Base-by-base conservation (phyloP, 768 basidiomycete species). In the Pleurotus tuoliensis region DNA sequence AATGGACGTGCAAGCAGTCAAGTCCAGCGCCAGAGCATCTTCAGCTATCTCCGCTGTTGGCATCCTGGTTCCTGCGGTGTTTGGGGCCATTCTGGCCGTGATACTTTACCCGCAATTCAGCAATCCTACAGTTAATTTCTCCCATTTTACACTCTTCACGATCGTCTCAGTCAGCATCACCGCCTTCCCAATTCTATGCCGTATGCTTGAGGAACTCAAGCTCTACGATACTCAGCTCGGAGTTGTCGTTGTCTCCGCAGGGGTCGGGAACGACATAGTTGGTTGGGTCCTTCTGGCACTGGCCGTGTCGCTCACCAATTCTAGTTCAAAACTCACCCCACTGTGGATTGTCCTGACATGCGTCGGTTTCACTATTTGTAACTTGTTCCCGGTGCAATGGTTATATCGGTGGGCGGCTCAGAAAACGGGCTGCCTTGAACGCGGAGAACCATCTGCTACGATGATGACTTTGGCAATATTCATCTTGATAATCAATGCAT, bases 131-230 rank as follows among this genome's bases (percentile, higher is more conserved):
- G 76, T 79, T 57, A 70, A 72, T 37, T 82, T 79, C 58, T 78
- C 81, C 30, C 75, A 82, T 61, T 86, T 86, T 69, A 65, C 83
- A 43, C 77, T 87, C 27, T 87, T 87, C 67, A 74, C 78, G 61
- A 82, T 79, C 39, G 81, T 82, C 8, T 79, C 82, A 2, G 73
- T 80, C 60, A 72, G 78, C 18, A 79, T 79, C 64, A 79, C 78
- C 3, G 79, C 79, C 0, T 80, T 81, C 63, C 79, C 79, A 0
- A 77, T 81, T 2, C 71, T 81, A 4, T 80, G 79, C 69, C 69
- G 84, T 67, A 86, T 84, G 61, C 72, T 87, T 16, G 80, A 78
- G n/a, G 82, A 84, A 58, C 71, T 78, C 47, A 77, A 78, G 61
- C 73, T 87, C 2, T 69, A 86, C 47, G 76, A 81, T 18, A 84